Percentiles rank a stretch among this genome's conserved stretches.
Conservation (phyloP, 129 eudicot species). For the Mikania micrantha region DNA sequence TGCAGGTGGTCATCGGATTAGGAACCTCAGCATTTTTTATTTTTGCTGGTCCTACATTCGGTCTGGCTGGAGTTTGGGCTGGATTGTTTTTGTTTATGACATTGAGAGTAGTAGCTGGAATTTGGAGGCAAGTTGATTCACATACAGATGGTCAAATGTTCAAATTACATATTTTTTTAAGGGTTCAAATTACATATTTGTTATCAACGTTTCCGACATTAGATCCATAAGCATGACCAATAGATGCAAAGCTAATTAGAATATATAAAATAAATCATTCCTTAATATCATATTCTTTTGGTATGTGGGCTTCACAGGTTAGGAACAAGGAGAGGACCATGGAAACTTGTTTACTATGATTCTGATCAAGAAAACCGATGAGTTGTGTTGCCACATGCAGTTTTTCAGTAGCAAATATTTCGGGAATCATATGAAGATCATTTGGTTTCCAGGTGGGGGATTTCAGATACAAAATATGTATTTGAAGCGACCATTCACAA, state of each 20-base stretch:
- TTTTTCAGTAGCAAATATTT: not conserved
- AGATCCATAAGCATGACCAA: not conserved
- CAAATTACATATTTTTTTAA: not conserved
- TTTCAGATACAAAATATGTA: conserved; percentile 6
- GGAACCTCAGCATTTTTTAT: conserved; percentile 55
- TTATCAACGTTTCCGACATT: not conserved
- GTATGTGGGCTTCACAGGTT: conserved; percentile 37
- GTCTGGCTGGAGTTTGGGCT: conserved; percentile 86
- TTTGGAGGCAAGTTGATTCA: conserved; percentile 54
- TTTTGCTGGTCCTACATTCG: conserved; percentile 52
- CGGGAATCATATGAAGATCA: conserved; percentile 4
- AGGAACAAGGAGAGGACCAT: conserved; percentile 71
- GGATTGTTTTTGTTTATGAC: conserved; percentile 86
- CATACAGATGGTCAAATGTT: not conserved
- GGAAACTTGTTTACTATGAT: conserved; percentile 60
- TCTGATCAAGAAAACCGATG: conserved; percentile 33
- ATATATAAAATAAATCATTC: not conserved
- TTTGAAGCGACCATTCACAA: conserved; percentile 2
- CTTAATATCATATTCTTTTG: not conserved
- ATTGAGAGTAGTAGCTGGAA: conserved; percentile 75
- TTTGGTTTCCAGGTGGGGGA: conserved; percentile 10
- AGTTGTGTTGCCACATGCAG: not conserved
- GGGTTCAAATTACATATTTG: not conserved
- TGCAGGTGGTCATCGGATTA: conserved; percentile 63
- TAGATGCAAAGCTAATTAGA: not conserved